Evolutionary conservation across 139 green algal genomes (phyloP).

Genomic region (Chlamydomonas schloesseri): DNA sequence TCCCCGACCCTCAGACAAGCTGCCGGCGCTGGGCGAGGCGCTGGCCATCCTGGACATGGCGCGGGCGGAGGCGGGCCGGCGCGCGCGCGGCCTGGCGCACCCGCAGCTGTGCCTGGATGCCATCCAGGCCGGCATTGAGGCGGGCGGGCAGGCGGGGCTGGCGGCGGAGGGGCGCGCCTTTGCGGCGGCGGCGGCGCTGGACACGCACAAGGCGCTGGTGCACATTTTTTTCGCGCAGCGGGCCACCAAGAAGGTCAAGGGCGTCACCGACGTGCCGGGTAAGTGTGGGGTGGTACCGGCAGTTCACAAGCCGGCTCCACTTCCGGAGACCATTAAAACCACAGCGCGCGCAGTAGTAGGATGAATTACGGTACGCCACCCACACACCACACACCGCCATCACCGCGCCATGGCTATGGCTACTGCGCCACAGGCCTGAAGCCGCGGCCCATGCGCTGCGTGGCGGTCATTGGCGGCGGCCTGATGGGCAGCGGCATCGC

Average conservation of each 20-base stretch:
- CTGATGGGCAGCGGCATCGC: constrained; percentile 98
- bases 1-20: constrained; percentile 65
- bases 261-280: constrained; percentile 53
- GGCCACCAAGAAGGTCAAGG: constrained; percentile 89
- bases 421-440: constrained; percentile 82
- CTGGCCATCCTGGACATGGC: constrained; percentile 88
- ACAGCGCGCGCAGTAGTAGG: too few species aligned
- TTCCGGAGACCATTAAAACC: too few species aligned
- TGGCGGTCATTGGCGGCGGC: constrained; percentile 96
- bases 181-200: constrained; percentile 74
- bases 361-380: too few species aligned
- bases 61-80: constrained; percentile 64
- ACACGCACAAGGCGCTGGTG: constrained; percentile 94
- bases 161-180: constrained; percentile 84
- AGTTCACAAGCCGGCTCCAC: too few species aligned
- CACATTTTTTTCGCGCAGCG: constrained; percentile 99
- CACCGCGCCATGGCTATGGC: too few species aligned
- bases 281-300: too few species aligned
- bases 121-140: constrained; percentile 75
- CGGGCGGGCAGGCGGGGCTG: constrained; percentile 88
- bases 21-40: constrained; percentile 86
- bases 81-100: constrained; percentile 84
- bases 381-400: not conserved
- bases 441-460: constrained; percentile 77
- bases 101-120: constrained; percentile 95